These are phyloP conservation scores for Dothideomycetes sp. DNA, from an alignment of 2,329 filamentous ascomycete species.

Conservation along the genomic window DNA sequence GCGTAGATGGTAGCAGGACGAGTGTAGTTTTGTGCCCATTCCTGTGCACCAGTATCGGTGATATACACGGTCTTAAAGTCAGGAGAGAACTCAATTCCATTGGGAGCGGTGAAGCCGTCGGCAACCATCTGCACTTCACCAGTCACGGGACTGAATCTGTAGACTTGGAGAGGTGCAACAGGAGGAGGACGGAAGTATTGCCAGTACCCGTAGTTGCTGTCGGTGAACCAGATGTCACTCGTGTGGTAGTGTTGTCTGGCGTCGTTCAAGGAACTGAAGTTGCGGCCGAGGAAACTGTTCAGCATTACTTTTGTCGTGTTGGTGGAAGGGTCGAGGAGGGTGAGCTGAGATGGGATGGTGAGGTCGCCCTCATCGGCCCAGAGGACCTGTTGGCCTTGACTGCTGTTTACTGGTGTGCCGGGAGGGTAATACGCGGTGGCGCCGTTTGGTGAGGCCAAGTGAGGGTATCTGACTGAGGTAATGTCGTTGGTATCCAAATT, in stretches of 20 bases:
- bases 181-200: constrained; percentile 29
- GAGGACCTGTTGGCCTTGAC: constrained; percentile 24
- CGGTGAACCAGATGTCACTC: constrained; percentile 44
- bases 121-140: constrained; percentile 34
- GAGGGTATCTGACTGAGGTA: constrained; percentile 20
- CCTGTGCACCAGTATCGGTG: constrained; percentile 29
- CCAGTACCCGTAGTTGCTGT: constrained; percentile 33
- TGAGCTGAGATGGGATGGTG: constrained; percentile 20
- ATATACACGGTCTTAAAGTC: constrained; percentile 38
- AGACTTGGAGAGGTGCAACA: constrained; percentile 27
- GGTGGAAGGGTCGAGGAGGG: constrained; percentile 33
- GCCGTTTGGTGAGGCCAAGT: constrained; percentile 25
- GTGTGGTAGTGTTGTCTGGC: constrained; percentile 29
- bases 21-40: constrained; percentile 25
- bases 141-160: constrained; percentile 35
- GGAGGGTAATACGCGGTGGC: constrained; percentile 25
- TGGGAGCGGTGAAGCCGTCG: constrained; percentile 33
- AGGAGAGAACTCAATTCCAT: constrained; percentile 38
- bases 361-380: constrained; percentile 27
- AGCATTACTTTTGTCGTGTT: constrained; percentile 33
- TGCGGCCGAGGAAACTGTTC: constrained; percentile 40
- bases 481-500: constrained; percentile 23
- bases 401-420: constrained; percentile 23
- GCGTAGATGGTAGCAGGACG: constrained; percentile 35
- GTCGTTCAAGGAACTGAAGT: constrained; percentile 38